Base-by-base conservation (phyloP, 441 rosid genomes). In the Rhodomyrtus psidioides region DNA sequence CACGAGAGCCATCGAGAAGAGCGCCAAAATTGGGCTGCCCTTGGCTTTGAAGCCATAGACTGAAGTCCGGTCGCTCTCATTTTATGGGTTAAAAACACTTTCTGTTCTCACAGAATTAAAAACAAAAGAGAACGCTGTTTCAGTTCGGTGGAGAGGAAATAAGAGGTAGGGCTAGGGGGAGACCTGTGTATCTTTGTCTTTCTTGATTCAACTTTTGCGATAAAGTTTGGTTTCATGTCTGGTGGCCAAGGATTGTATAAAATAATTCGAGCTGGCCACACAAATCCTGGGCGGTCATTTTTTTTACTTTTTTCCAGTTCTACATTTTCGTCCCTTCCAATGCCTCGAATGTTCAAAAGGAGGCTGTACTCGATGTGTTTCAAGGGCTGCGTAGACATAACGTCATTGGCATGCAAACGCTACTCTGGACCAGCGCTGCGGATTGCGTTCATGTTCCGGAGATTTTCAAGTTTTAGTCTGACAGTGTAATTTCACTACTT, bases 1-100 rank as follows among this genome's bases (percentile, higher is more conserved):
- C 89, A 92, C 99, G 19, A 94, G 90, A 92, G 95, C 99, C 51
- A 90, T 96, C 39, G 99, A 97, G 87, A 97, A 95, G 94, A 96
- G 97, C 83, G 97, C 98, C 9, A 97, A 95, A 93, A 88, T 97
- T 49, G 99, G 99, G 70, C 83, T 95, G 86, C 98, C 99, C 62
- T 85, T 97, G 84, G 98, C 94, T 26, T 93, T 97, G 87, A 96
- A 95, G 94, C 98, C 97, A 19, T 95, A 91, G 89, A 83, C 51
- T 7, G 60, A 26, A 53, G 39, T 54, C 28, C 10, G 26, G n/a
- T 21, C 26, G 5, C 26, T 51, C 79, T 65, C 79, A 65, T 65
- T 65, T 65, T 65, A 65, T 23, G 79, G 9, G 46, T 39, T 24
- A 34, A 65, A 34, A 34, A 65, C n/a, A 5, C n/a, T 23, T 34